Base-by-base conservation (phyloP, 1,139 yeast genomes). In the Geotrichum aggregatum region DNA sequence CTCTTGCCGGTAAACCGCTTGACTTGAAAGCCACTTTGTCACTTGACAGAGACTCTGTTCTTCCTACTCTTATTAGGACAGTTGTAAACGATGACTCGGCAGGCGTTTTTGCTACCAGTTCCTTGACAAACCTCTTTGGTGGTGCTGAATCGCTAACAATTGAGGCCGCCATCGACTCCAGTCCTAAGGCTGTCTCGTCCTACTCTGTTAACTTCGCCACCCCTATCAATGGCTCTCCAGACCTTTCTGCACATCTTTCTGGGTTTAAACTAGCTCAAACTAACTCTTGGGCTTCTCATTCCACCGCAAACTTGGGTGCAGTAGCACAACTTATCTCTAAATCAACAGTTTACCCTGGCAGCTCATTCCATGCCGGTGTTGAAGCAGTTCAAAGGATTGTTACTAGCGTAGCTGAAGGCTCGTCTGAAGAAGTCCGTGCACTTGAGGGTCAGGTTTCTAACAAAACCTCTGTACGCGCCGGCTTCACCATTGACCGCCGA, bases 21-120 rank as follows among this genome's bases (percentile, higher is more conserved):
- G 57, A 58, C 41, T 53, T 64, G 18, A 55, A 58, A 40, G 65
- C 66, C 10, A 50, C 52, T 5, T 41, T 65, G 42, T 48, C 58
- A 6, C 42, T 65, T 4, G 54, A 54, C 3, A 59, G 65, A 10
- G 63, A 66, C 35, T 73, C 59, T 58, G 70, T 59, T 59, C 84
- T 86, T 63, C 78, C 78, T 56, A 89, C 94, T 56, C 84, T 84
- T 63, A 87, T 96, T 1, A 97, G 96, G n/a, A 91, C 96, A 4
- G 89, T 86, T 67, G 79, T 91, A 3, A 97, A 97, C 1, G 91
- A 91, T 64, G 95, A 95, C 26, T 96, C 89, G 71, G 76, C 88
- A 44, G 84, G 85, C 48, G 78, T 87, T 56, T 56, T 59, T 2
- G 46, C 64, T 7, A 52, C 64, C 11, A 62, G 61, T 22, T 89